Conservation (phyloP, 2,329 filamentous ascomycete species). For the Scedosporium minutisporum region DNA sequence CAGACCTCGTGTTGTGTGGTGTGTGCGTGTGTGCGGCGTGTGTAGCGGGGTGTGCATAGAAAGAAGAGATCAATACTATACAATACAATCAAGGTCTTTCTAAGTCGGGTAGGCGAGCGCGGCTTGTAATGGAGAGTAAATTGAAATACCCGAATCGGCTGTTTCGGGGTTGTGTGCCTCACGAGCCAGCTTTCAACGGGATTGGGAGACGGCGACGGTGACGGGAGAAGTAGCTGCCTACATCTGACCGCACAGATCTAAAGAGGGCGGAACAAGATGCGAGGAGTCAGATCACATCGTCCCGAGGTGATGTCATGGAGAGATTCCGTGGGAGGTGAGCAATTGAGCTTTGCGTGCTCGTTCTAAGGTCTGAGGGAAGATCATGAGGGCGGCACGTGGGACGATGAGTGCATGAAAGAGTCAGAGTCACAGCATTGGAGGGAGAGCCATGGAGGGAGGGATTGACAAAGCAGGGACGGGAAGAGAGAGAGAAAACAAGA, state of each 20-base stretch:
- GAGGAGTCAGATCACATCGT: not conserved
- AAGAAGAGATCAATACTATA: not conserved
- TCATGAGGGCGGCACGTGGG: not conserved
- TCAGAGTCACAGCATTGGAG: not conserved
- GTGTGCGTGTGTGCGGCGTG: too few species aligned
- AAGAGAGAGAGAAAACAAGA: not conserved
- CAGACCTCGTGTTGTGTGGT: not conserved
- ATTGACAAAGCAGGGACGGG: not conserved
- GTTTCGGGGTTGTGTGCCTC: conserved; percentile 8
- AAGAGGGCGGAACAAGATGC: not conserved
- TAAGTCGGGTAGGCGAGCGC: not conserved
- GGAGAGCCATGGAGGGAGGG: not conserved
- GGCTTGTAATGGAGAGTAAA: not conserved
- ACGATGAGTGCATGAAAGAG: not conserved
- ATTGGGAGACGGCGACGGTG: not conserved
- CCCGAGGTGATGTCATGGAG: not conserved
- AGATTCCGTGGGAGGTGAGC: not conserved
- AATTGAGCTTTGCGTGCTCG: not conserved
- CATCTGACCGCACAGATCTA: not conserved
- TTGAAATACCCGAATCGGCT: conserved; percentile 15
- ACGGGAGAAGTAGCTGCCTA: not conserved
- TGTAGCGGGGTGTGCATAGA: not conserved
- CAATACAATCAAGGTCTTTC: not conserved
- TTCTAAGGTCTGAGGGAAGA: not conserved
- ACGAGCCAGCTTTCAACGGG: not conserved